Evolutionary conservation across 768 basidiomycete genomes (phyloP), one percentile per base, ranked within the genome.

Genomic region (Lactarius vividus): DNA sequence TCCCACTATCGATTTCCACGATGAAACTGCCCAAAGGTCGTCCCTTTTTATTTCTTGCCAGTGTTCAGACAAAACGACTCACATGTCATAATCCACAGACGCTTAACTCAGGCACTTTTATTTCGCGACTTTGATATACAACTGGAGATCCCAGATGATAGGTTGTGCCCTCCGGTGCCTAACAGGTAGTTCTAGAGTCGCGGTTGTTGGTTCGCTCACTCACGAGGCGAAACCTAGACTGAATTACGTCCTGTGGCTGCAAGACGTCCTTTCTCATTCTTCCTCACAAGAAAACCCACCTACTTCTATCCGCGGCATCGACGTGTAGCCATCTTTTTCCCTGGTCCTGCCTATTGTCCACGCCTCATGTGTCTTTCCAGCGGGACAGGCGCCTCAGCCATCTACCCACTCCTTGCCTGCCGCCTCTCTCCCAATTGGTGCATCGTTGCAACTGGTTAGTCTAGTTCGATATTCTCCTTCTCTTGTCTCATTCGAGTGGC

Each of bases 331-430:
- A 28, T 57, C 7, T 4, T 8, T 18, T 28, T 28, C 49, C 40
- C 49, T n/a, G 26, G 46, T 20, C 8, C 60, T 5, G 20, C 16
- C 8, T 59, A n/a, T 28, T 18, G 49, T 6, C 26, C 29, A 40
- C 9, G 1, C 39, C 39, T 23, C 40, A 23, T 20, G 11, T 33
- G 16, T 39, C 40, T 55, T n/a, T 40, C 10, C 39, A 93, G 94
- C 44, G 96, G 96, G 26, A 96, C 95, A 9, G 96, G 96, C 0
- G 88, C 94, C 8, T 92, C 92, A 0, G 90, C 86, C 0, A 93
- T 98, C 62, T 98, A 97, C 70, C 89, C 96, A 0, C 79, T 98
- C 1, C 79, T 98, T 0, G 84, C 81, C 0, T 88, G 88, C 69
- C 78, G 79, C 2, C 70, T 85, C 40, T 76, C 85, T 53, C 73